Conservation (phyloP, 2,329 filamentous ascomycete genomes). For the Penicillium fuscoglaucum region DNA sequence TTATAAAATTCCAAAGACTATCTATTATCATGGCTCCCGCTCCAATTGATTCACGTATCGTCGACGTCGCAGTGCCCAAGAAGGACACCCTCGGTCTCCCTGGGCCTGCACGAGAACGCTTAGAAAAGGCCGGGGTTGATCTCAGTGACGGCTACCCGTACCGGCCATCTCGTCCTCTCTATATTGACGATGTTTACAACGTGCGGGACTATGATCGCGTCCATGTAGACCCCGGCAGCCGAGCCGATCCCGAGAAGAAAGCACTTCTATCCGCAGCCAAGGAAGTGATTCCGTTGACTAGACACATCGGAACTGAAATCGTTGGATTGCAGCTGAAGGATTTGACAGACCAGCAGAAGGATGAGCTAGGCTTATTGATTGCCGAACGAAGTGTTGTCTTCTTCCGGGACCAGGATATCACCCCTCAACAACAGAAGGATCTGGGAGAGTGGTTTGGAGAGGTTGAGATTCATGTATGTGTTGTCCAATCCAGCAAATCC, state of each 20-base stretch:
- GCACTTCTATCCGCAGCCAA: constrained; percentile 61
- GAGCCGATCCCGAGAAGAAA: constrained; percentile 66
- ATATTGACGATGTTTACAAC: constrained; percentile 67
- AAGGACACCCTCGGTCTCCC: constrained; percentile 68
- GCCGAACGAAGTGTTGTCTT: constrained; percentile 67
- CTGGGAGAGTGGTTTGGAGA: constrained; percentile 65
- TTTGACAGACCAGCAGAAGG: constrained; percentile 58
- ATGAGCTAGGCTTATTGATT: constrained; percentile 63
- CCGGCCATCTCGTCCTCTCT: constrained; percentile 65
- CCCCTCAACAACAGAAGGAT: constrained; percentile 63
- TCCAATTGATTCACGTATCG: constrained; percentile 62
- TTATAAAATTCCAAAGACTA: neutral
- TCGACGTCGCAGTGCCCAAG: constrained; percentile 61
- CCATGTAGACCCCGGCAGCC: constrained; percentile 61
- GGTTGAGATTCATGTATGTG: constrained; percentile 64
- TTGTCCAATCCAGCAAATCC: constrained; percentile 25
- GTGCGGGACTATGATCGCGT: constrained; percentile 60
- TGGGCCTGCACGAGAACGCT: constrained; percentile 54
- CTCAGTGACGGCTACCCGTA: constrained; percentile 71
- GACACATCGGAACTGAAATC: constrained; percentile 65
- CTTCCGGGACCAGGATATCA: constrained; percentile 62
- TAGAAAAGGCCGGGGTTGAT: constrained; percentile 69
- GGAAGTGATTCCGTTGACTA: constrained; percentile 62
- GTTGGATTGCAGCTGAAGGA: constrained; percentile 64
- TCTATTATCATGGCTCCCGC: constrained; percentile 51